A percentile compares a stretch with the other conserved stretches of the same genome.
phyloP scores from a whole-genome alignment of 352 stramenopile species.

The Phytopythium ostracodes region DNA sequence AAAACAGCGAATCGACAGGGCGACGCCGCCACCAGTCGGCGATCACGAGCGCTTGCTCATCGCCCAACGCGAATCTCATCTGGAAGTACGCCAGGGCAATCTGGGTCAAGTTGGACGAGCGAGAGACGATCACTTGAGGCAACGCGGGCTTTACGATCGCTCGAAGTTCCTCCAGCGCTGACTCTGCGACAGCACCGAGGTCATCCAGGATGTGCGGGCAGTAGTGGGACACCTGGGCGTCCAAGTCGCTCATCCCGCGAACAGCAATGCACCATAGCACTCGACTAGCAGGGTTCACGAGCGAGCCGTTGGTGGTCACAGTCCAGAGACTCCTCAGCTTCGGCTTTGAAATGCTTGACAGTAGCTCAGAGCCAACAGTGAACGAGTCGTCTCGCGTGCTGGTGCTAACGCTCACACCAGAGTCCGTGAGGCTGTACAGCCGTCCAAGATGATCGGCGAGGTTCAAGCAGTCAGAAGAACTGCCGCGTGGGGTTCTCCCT shows the following conservation, averaged over 20 bases:
- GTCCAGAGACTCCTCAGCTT: slow-evolving; percentile 45
- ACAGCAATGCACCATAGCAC: slow-evolving; percentile 47
- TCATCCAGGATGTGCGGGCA: slow-evolving; percentile 37
- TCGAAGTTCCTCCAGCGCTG: slow-evolving; percentile 24
- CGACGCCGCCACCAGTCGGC: slow-evolving; percentile 38
- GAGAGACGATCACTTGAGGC: slow-evolving; percentile 18
- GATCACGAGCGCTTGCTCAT: slow-evolving; percentile 23
- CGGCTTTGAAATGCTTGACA: slow-evolving; percentile 12
- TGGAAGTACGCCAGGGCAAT: slow-evolving; percentile 38
- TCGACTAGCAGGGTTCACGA: slow-evolving; percentile 38
- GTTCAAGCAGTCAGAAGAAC: slow-evolving; percentile 16
- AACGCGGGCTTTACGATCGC: slow-evolving; percentile 25
- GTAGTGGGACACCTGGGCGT: slow-evolving; percentile 4
- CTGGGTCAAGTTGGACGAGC: slow-evolving; percentile 28
- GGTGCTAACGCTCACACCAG: slow-evolving; percentile 5
- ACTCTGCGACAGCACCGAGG: slow-evolving; percentile 22
- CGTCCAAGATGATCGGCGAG: slow-evolving; percentile 20
- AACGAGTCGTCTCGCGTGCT: slow-evolving; percentile 6
- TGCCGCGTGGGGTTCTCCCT: slow-evolving; percentile 36
- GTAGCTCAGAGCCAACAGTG: slow-evolving; percentile 3
- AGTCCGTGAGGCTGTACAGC: slow-evolving; percentile 22
- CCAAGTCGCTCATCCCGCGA: background rate
- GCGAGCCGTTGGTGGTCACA: slow-evolving; percentile 23
- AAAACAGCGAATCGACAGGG: slow-evolving; percentile 36
- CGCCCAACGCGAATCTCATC: slow-evolving; percentile 23